Base-by-base conservation (phyloP, 345 rosid genomes). In the Salix purpurea region DNA sequence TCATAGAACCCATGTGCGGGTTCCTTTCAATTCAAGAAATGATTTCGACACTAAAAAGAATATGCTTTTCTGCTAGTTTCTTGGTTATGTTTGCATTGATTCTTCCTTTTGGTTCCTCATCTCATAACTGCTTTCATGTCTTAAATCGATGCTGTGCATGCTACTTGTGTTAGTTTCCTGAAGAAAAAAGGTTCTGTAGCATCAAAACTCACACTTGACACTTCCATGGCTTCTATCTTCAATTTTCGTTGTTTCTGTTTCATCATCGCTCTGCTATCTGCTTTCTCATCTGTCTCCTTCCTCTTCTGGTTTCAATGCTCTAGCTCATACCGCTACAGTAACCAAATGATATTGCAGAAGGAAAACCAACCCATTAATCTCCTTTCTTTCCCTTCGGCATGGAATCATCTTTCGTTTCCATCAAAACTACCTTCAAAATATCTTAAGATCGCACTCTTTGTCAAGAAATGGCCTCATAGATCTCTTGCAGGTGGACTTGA, bases 401-500 rank as follows among this genome's bases (percentile, higher is more conserved):
- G 97, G 97, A 95, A 93, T 82, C 85, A 79, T 74, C 91, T 93
- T 44, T 79, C 84, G 5, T 95, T 94, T 61, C 26, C 81, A 75
- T 36, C 77, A 0, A 65, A 73, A 13, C 78, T 82, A 37, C 89
- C 93, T 6, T 80, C 74, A 3, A 84, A 81, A 77, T 75, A 71
- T 67, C 91, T 95, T 52, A 93, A 89, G 76, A 86, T 95, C 75
- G 99, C 97, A 0, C 85, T 91, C 61, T 92, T 91, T 24, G 99
- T 93, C 10, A 93, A 95, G 85, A 93, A 90, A 84, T 95, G 97
- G 97, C 92, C 99, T 60, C 90, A 86, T 26, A 86, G 80, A 75
- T 93, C 97, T 74, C 90, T 71, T 34, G 97, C 94, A 0, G 99
- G 99, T 37, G 99, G 97, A 23, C 97, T 92, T 44, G 97, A 95